Evolutionary conservation across 2,329 filamentous ascomycete species (phyloP), one percentile per base, ranked within the genome.

Genomic region (Berkeleyomyces basicola): DNA sequence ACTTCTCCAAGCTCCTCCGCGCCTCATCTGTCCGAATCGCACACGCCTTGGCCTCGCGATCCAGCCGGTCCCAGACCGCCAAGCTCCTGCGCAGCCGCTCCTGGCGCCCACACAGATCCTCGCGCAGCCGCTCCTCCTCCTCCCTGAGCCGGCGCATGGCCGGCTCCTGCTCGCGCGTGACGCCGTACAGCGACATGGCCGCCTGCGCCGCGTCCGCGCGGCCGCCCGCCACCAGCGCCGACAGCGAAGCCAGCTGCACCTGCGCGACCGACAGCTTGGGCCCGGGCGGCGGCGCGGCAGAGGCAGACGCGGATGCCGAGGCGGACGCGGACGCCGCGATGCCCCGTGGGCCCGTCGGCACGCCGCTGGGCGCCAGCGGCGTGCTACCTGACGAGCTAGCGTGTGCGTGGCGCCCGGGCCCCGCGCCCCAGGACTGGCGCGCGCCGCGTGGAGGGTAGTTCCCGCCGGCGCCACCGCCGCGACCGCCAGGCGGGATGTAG

Each of bases 291-390:
- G 69, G 63, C 69, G 23, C 23, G 23, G 23, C 23, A 23, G 23
- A 23, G 23, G n/a, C 53, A 40, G 60, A 11, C 16, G 39, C 53
- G 7, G 44, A 46, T 36, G 63, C 46, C 6, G 23, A 23, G 23
- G 37, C 31, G n/a, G 16, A 69, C 16, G 74, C 72, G n/a, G 58
- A 31, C 43, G 51, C 37, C 80, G 80, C 3, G 80, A 80, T 1
- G 80, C 82, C 3, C 79, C 80, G 2, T 80, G 80, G 78, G 1
- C 78, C 78, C 0, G 78, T 81, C 2, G 78, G 78, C 43, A 80
- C 78, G 44, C 67, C 67, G 16, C 72, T 71, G 42, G 73, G 67
- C n/a, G 73, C 73, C 59, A 73, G 72, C 1, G 73, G 69, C 1
- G 74, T 73, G 2, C 72, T 70, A 7, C 44, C 49, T 11, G 61